Evolutionary conservation across 179 eudicot genomes (phyloP).

Genomic region (Silene coronaria): DNA sequence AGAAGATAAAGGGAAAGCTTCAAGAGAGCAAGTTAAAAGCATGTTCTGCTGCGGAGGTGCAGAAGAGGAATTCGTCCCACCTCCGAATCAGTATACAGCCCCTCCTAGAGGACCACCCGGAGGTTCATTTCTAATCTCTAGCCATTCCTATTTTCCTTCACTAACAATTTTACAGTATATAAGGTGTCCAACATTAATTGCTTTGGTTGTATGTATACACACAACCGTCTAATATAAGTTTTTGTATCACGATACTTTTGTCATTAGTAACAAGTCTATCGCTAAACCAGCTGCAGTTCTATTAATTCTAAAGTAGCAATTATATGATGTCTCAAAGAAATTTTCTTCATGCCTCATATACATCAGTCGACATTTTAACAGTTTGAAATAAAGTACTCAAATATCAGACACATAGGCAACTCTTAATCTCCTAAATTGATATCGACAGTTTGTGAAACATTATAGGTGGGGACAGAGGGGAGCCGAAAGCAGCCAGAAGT

Average conservation of each 20-base stretch:
- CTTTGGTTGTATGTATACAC: no score
- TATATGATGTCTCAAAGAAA: no score
- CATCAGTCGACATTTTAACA: no score
- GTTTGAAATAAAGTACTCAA: no score
- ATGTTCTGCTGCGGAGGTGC: slow-evolving; percentile 91
- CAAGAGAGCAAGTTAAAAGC: slow-evolving; percentile 29
- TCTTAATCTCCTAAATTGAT: background rate
- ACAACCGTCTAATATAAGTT: no score
- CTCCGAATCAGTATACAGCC: slow-evolving; percentile 54
- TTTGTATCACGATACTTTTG: background rate
- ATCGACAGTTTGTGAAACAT: background rate
- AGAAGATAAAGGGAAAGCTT: background rate
- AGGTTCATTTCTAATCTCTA: slow-evolving; percentile 22
- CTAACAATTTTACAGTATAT: no score
- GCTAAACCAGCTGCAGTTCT: no score
- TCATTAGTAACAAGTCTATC: background rate
- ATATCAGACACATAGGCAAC: no score
- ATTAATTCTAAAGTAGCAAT: no score
- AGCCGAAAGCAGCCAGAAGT: slow-evolving; percentile 46
- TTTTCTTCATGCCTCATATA: no score
- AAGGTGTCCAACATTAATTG: no score
- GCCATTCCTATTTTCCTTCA: background rate
- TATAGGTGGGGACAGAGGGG: slow-evolving; percentile 58
- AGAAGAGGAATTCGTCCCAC: slow-evolving; percentile 68
- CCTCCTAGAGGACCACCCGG: slow-evolving; percentile 65